Evolutionary conservation across 768 basidiomycete species (phyloP).

Genomic region (Chalciporus chontae): DNA sequence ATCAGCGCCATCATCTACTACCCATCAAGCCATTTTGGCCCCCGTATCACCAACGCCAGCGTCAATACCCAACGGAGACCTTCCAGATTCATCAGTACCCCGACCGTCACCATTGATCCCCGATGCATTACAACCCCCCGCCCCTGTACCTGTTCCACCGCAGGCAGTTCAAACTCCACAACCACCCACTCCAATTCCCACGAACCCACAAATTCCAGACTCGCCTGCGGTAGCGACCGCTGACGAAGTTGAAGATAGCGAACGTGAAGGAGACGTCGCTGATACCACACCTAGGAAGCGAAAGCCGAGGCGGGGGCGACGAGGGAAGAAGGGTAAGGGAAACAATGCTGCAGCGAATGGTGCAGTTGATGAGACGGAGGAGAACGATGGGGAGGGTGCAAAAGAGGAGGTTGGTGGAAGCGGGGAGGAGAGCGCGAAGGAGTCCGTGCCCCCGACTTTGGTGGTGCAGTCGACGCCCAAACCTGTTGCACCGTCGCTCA

Average conservation of each 20-base stretch:
- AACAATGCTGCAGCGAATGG: constrained; percentile 9
- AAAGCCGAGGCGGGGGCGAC: constrained; percentile 36
- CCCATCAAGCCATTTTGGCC: not conserved
- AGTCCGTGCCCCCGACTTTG: constrained; percentile 12
- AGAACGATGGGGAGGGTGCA: constrained; percentile 22
- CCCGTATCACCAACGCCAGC: not conserved
- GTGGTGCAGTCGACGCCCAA: constrained; percentile 25
- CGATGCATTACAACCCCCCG: not conserved
- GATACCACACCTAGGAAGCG: constrained; percentile 43
- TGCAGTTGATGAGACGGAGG: constrained; percentile 22
- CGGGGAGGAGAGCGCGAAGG: constrained; percentile 15
- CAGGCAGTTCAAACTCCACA: not conserved
- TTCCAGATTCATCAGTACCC: not conserved
- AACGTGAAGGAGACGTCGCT: constrained; percentile 45
- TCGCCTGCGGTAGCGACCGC: constrained; percentile 3
- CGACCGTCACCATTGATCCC: not conserved
- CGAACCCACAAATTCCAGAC: constrained; percentile 9
- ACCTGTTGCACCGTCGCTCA: constrained; percentile 44
- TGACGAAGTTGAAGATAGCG: constrained; percentile 55
- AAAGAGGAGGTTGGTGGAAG: constrained; percentile 38
- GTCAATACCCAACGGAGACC: constrained; percentile 2
- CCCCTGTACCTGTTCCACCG: not conserved
- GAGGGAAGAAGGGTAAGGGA: constrained; percentile 55
- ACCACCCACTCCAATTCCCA: not conserved
- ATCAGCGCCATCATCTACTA: not conserved